These are phyloP conservation scores for Calonectria pauciramosa DNA, from an alignment of 2,329 filamentous ascomycete species.

Conservation along the genomic window DNA sequence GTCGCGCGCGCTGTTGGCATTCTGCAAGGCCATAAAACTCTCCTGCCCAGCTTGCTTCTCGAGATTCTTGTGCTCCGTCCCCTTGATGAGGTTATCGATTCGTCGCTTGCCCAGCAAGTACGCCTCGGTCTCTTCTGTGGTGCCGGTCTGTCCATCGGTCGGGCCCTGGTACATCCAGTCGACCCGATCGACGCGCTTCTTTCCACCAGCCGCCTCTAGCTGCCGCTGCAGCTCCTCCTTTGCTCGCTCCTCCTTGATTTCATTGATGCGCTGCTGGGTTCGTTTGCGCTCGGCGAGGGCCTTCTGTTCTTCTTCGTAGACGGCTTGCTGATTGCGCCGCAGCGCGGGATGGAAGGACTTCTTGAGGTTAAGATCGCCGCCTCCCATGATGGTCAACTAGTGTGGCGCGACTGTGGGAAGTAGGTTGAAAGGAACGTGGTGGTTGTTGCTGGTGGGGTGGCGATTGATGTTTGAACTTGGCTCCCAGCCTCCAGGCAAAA, in stretches of 20 bases:
- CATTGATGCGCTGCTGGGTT: constrained; percentile 90
- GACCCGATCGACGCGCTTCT: constrained; percentile 84
- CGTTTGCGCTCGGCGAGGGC: constrained; percentile 95
- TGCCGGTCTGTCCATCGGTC: constrained; percentile 80
- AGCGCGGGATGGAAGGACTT: constrained; percentile 95
- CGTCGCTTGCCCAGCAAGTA: constrained; percentile 93
- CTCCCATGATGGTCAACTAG: constrained; percentile 77
- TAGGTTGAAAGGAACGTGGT: constrained; percentile 22
- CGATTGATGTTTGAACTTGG: constrained; percentile 22
- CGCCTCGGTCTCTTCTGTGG: constrained; percentile 90
- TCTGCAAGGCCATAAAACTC: constrained; percentile 71
- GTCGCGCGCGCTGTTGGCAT: constrained; percentile 82
- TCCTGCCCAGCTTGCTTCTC: constrained; percentile 80
- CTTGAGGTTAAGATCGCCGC: constrained; percentile 95
- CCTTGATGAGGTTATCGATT: constrained; percentile 86
- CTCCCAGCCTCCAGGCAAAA: constrained; percentile 32
- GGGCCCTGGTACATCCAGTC: constrained; percentile 99
- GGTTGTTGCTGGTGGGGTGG: constrained; percentile 35
- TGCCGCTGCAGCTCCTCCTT: constrained; percentile 93
- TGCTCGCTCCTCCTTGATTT: constrained; percentile 92
- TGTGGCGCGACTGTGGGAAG: constrained; percentile 26
- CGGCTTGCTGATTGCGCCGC: constrained; percentile 89
- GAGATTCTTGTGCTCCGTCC: constrained; percentile 83
- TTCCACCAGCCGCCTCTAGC: constrained; percentile 89
- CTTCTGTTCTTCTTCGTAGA: constrained; percentile 93